Evolutionary conservation across 805 yeast genomes (phyloP).

Genomic region (Cyberlindnera japonica): DNA sequence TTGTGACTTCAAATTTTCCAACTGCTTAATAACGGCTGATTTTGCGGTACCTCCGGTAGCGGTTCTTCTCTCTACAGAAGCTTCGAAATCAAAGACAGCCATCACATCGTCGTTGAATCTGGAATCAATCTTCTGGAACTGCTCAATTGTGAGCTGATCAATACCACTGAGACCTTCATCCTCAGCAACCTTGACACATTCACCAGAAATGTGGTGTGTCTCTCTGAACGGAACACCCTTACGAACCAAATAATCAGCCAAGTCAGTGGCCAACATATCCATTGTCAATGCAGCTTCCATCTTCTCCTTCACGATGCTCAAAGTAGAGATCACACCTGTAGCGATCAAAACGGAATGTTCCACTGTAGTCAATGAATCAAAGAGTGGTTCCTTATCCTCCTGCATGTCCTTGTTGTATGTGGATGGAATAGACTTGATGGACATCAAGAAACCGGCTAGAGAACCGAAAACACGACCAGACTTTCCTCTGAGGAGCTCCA

Average conservation of each 20-base stretch:
- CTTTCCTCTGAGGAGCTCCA: constrained; percentile 94
- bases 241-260: constrained; percentile 96
- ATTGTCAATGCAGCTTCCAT: constrained; percentile 90
- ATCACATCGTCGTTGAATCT: constrained; percentile 80
- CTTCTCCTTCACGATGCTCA: constrained; percentile 62
- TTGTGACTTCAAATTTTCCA: constrained; percentile 35
- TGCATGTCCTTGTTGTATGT: constrained; percentile 98
- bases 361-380: constrained; percentile 84
- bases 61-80: constrained; percentile 91
- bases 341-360: constrained; percentile 93
- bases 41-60: constrained; percentile 98
- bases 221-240: constrained; percentile 99
- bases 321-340: constrained; percentile 92
- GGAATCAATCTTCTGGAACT: constrained; percentile 72
- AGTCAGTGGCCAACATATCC: constrained; percentile 99
- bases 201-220: constrained; percentile 98
- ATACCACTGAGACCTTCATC: constrained; percentile 73
- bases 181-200: constrained; percentile 92
- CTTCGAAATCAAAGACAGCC: constrained; percentile 87
- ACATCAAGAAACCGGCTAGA: constrained; percentile 92
- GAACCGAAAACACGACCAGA: constrained; percentile 97
- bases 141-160: constrained; percentile 74
- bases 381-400: constrained; percentile 98
- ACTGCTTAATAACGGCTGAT: constrained; percentile 78
- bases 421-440: constrained; percentile 94